Base-by-base conservation (phyloP, 2,329 filamentous ascomycete genomes). In the Botrytis fragariae region DNA sequence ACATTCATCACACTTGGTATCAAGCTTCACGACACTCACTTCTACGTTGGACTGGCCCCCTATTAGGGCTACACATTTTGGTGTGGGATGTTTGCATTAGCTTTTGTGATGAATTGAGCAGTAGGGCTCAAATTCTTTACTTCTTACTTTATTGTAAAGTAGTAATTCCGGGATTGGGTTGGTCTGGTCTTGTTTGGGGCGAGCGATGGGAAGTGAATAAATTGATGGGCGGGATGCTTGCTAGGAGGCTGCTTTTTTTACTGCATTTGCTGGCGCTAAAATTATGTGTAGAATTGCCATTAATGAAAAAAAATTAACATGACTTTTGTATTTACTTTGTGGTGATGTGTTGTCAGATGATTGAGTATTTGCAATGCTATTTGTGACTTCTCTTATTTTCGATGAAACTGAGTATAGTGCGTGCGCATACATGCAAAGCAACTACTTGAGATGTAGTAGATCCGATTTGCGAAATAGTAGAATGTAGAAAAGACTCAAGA, bases 251-350 rank as follows among this genome's bases (percentile, higher is more conserved):
- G 48, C 48, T 57, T n/a, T 48, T 48, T 48, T 62, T 59, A 18
- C 25, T n/a, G 65, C 65, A 68, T 68, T 68, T 68, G 16, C 51
- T 32, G n/a, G 65, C 37, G 65, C n/a, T 18, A 20, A 42, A 32
- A 57, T 57, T 18, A 68, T 68, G 48, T 68, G 65, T 68, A 68
- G 65, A 65, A 68, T 57, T 68, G n/a, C 48, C n/a, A 42, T 22
- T 42, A 68, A 68, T 68, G 48, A 57, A 57, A 10, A 57, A 25
- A 22, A 6, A 25, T 42, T 32, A 32, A 42, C 39, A 42, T 25
- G 35, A 32, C 1, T 32, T 29, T 57, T 57, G 65, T 8, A 12
- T 8, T 7, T 29, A 29, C 22, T 29, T 57, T 25, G 65, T 42
- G 35, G 57, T 14, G 1, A 1, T 68, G 2, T 20, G 5, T 29